phyloP scores from a whole-genome alignment of 176 grass and related monocot species.

The Typha latifolia region DNA sequence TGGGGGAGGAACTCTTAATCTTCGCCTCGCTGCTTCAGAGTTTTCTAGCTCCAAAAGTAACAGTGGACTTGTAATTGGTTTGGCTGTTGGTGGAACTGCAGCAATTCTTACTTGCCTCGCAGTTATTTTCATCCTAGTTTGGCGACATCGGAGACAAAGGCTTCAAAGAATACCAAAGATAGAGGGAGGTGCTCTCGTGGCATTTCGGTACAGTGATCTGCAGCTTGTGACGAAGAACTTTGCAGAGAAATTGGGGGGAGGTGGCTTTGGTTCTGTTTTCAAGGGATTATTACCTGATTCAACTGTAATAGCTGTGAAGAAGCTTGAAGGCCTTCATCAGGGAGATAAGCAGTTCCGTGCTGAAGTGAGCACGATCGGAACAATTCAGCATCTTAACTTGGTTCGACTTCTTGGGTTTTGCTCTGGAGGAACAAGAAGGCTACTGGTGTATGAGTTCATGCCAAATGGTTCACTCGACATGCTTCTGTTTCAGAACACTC shows the following conservation, averaged over 20 bases:
- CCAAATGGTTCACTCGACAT: too few relatives aligned
- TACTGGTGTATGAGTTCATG: too few relatives aligned
- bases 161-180: background rate
- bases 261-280: constrained; percentile 59
- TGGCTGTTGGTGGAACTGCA: constrained; percentile 5
- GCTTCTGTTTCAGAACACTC: too few relatives aligned
- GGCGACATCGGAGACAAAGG: constrained; percentile 9
- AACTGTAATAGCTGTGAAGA: constrained; percentile 48
- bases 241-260: constrained; percentile 38
- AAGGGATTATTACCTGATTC: constrained; percentile 37
- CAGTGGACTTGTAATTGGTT: constrained; percentile 3
- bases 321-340: constrained; percentile 31
- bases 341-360: constrained; percentile 63
- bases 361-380: constrained; percentile 60
- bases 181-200: constrained; percentile 3
- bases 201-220: constrained; percentile 34
- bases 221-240: constrained; percentile 34
- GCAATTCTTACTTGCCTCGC: background rate
- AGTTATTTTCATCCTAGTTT: constrained; percentile 11
- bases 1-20: constrained; percentile 29
- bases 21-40: constrained; percentile 39
- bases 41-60: constrained; percentile 11
- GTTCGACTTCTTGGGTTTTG: constrained; percentile 36
- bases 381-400: too few relatives aligned
- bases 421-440: too few relatives aligned